A percentile compares a stretch with the other conserved stretches of the same genome.
These are phyloP conservation scores for Cyberlindnera xylosilytica DNA, from an alignment of 805 yeast species.

Conservation along the genomic window DNA sequence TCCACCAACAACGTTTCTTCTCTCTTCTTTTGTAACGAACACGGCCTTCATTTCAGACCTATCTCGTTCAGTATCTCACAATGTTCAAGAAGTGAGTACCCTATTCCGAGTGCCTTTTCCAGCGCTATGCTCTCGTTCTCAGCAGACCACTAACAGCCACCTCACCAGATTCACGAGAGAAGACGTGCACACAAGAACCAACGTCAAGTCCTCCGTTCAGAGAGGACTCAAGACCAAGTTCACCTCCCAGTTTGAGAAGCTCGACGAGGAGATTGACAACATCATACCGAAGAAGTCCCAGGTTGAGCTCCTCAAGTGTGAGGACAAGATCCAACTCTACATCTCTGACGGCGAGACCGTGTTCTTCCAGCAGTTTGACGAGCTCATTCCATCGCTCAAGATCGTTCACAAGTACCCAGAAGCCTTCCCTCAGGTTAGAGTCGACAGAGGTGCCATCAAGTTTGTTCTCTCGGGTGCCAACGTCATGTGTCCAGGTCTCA, in stretches of 20 bases:
- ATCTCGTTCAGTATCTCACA: not conserved
- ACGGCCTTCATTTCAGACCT: not conserved
- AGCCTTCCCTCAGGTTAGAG: slow-evolving; percentile 82
- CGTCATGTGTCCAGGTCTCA: slow-evolving; percentile 94
- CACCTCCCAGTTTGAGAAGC: slow-evolving; percentile 66
- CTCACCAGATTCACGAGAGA: slow-evolving; percentile 63
- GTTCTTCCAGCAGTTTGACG: slow-evolving; percentile 78
- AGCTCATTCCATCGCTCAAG: slow-evolving; percentile 69
- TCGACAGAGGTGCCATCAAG: slow-evolving; percentile 95
- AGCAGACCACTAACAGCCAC: slow-evolving; percentile 2
- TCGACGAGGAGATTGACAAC: slow-evolving; percentile 76
- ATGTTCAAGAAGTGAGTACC: slow-evolving; percentile 47
- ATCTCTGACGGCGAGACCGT: slow-evolving; percentile 70
- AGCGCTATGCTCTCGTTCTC: too few relatives aligned
- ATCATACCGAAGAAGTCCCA: slow-evolving; percentile 87
- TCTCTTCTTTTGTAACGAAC: not conserved
- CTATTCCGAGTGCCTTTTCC: too few relatives aligned
- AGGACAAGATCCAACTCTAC: slow-evolving; percentile 81
- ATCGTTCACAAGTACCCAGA: slow-evolving; percentile 80
- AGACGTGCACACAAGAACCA: slow-evolving; percentile 86
- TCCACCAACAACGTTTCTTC: not conserved
- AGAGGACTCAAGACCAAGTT: slow-evolving; percentile 78
- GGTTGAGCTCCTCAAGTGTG: slow-evolving; percentile 77
- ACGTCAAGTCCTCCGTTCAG: slow-evolving; percentile 92
- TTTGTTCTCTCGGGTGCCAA: slow-evolving; percentile 95